phyloP scores from a whole-genome alignment of 768 basidiomycete genomes.

The Leccinellum albellum region DNA sequence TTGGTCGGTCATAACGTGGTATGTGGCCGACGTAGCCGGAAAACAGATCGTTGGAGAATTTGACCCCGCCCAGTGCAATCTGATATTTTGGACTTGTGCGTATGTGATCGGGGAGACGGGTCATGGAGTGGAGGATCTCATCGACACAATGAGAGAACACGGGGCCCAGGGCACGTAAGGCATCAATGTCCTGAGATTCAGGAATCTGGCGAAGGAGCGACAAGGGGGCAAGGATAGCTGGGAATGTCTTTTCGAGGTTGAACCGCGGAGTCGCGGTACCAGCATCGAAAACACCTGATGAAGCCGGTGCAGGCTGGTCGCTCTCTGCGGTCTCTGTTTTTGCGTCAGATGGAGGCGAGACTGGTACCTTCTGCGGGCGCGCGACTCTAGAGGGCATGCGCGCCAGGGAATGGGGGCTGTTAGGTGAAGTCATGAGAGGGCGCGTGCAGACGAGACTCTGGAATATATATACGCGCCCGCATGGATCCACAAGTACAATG shows the following conservation, averaged over 20 bases:
- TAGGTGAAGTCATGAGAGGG: conserved; percentile 6
- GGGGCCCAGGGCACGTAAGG: conserved; percentile 27
- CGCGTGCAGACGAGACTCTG: no score
- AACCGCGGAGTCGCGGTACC: conserved; percentile 16
- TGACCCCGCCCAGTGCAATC: conserved; percentile 19
- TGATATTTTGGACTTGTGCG: conserved; percentile 20
- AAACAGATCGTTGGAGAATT: conserved; percentile 22
- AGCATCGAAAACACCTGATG: conserved; percentile 10
- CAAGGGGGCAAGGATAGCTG: conserved; percentile 32
- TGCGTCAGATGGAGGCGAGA: not conserved
- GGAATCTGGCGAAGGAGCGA: conserved; percentile 25
- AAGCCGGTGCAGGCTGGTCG: conserved; percentile 25
- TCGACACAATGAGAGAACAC: conserved; percentile 24
- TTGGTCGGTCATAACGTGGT: not conserved
- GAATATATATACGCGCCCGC: conserved; percentile 1
- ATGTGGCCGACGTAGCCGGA: conserved; percentile 17
- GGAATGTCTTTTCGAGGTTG: conserved; percentile 34
- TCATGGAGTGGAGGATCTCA: conserved; percentile 27
- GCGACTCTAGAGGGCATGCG: not conserved
- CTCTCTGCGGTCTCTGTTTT: conserved; percentile 26
- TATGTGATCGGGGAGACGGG: conserved; percentile 19
- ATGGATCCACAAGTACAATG: not conserved
- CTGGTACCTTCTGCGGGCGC: not conserved
- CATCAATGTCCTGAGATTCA: conserved; percentile 23
- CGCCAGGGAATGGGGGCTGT: conserved; percentile 12